Evolutionary conservation across 257 asterid species (phyloP).

Genomic region (Thymus quinquecostatus): DNA sequence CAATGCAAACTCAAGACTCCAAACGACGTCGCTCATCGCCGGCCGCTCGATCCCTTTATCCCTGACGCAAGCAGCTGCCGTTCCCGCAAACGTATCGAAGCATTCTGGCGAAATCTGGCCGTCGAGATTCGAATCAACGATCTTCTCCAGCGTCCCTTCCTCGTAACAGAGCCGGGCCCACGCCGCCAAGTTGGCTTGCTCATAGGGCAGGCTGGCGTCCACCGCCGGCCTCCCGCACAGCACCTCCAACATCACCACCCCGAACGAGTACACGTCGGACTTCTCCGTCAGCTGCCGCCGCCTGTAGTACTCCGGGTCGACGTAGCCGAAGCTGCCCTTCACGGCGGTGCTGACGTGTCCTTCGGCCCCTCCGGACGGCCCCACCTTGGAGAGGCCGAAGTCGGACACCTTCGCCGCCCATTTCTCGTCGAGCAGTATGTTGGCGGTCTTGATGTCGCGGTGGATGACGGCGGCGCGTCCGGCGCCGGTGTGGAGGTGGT

Average conservation of each 20-base stretch:
- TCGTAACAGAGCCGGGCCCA: conserved; percentile 48
- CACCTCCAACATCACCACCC: conserved; percentile 63
- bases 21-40: conserved; percentile 61
- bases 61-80: conserved; percentile 48
- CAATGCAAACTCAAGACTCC: conserved; percentile 67
- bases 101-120: conserved; percentile 57
- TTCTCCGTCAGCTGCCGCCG: too few relatives aligned
- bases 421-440: too few relatives aligned
- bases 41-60: conserved; percentile 56
- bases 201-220: conserved; percentile 31
- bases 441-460: too few relatives aligned
- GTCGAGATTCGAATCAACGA: conserved; percentile 49
- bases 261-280: conserved; percentile 66
- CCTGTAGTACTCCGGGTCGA: too few relatives aligned
- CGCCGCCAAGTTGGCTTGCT: conserved; percentile 52
- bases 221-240: conserved; percentile 55
- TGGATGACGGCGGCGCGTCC: too few relatives aligned
- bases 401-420: too few relatives aligned
- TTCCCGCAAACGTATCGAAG: conserved; percentile 44
- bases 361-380: too few relatives aligned
- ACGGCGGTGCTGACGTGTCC: too few relatives aligned
- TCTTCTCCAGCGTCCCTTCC: conserved; percentile 46
- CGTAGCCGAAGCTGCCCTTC: too few relatives aligned
- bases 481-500: too few relatives aligned
- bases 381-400: too few relatives aligned